phyloP scores from a whole-genome alignment of 805 yeast genomes.

The Teunomyces tritomae region DNA sequence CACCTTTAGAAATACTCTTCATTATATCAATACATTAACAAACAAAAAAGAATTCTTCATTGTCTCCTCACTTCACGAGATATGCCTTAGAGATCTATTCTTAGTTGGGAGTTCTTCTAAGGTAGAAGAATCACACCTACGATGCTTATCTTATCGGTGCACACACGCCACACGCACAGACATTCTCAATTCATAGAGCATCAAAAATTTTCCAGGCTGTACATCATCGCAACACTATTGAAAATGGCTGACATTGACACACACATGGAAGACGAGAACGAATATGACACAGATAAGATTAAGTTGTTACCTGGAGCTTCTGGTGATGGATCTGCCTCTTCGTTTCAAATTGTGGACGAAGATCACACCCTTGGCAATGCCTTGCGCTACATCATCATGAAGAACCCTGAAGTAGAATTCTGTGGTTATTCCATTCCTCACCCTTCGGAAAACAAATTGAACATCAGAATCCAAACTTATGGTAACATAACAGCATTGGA shows the following conservation, averaged over 20 bases:
- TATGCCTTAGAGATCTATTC: too few relatives aligned
- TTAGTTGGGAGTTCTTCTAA: too few relatives aligned
- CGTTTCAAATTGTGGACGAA: constrained; percentile 89
- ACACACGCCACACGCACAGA: constrained; percentile 2
- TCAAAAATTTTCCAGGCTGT: constrained; percentile 6
- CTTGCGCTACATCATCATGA: constrained; percentile 90
- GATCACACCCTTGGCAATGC: constrained; percentile 97
- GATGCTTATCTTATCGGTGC: neutral
- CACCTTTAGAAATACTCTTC: too few relatives aligned
- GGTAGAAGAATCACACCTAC: too few relatives aligned
- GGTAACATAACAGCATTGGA: constrained; percentile 83
- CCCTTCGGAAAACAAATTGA: constrained; percentile 88
- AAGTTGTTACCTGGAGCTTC: constrained; percentile 79
- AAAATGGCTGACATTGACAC: constrained; percentile 7
- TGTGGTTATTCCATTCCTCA: constrained; percentile 99
- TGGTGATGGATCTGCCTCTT: constrained; percentile 91
- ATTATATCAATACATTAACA: too few relatives aligned
- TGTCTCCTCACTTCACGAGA: too few relatives aligned
- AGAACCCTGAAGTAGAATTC: constrained; percentile 96
- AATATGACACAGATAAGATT: constrained; percentile 55
- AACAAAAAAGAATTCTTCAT: too few relatives aligned
- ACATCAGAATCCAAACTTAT: constrained; percentile 91
- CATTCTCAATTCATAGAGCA: neutral
- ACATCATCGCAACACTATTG: constrained; percentile 2
- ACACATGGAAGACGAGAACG: constrained; percentile 43